phyloP scores from a whole-genome alignment of 2,329 filamentous ascomycete genomes.

The Zasmidium citrigriseum region DNA sequence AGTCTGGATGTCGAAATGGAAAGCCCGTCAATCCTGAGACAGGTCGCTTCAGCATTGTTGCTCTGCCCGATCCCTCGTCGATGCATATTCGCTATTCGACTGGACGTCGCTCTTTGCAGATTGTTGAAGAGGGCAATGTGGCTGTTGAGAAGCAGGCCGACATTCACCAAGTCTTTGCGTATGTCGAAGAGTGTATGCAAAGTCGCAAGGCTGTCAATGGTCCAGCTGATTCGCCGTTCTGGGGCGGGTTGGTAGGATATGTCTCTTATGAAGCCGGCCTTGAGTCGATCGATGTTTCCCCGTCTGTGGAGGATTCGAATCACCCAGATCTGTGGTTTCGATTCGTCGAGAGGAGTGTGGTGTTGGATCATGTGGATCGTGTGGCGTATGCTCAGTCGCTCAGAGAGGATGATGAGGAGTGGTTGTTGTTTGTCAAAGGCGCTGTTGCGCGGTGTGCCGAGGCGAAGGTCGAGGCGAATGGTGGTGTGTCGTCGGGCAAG shows the following conservation, averaged over 20 bases:
- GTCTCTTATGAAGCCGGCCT: conserved; percentile 83
- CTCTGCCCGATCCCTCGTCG: conserved; percentile 54
- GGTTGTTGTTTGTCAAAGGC: conserved; percentile 21
- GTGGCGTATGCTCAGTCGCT: conserved; percentile 69
- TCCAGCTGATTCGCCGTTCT: conserved; percentile 59
- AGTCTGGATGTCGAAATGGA: conserved; percentile 49
- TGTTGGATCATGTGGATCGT: conserved; percentile 70
- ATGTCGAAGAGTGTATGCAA: conserved; percentile 42
- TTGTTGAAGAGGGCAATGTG: conserved; percentile 9
- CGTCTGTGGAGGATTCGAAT: conserved; percentile 38
- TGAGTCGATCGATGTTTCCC: conserved; percentile 55
- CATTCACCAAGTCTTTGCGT: conserved; percentile 42
- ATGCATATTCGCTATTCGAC: conserved; percentile 28
- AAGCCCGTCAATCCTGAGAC: conserved; percentile 47
- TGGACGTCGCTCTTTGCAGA: conserved; percentile 14
- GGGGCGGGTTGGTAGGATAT: conserved; percentile 82
- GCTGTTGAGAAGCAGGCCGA: conserved; percentile 1
- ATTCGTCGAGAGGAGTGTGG: conserved; percentile 75
- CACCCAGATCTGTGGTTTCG: conserved; percentile 73
- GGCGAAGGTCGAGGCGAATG: background rate
- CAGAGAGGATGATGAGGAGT: conserved; percentile 42
- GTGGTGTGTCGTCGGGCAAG: background rate
- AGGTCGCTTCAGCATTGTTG: conserved; percentile 74
- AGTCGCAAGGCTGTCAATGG: conserved; percentile 37
- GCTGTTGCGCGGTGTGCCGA: background rate